Conservation (phyloP, 2,329 filamentous ascomycete genomes). For the Claviceps africana region DNA sequence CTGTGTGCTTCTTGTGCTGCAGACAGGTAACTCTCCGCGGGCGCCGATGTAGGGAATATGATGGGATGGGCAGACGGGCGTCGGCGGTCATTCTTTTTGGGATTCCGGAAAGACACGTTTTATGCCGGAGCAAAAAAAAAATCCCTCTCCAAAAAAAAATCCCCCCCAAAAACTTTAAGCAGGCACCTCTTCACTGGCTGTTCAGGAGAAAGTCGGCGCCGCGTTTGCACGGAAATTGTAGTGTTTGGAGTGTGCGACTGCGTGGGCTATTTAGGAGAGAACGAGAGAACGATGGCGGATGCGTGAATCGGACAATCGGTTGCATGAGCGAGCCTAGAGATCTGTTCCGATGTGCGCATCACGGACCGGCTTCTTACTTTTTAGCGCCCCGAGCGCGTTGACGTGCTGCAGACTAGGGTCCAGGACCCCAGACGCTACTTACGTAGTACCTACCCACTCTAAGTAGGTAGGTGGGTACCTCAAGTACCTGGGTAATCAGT, state of each 20-base stretch:
- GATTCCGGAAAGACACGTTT: no score
- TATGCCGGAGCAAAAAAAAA: not conserved
- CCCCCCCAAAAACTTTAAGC: no score
- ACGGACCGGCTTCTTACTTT: not conserved
- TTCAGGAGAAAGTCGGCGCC: not conserved
- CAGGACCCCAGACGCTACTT: no score
- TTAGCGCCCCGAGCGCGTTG: not conserved
- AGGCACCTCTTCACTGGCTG: not conserved
- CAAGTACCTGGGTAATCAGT: no score
- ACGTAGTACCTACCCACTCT: no score
- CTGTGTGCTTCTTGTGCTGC: constrained; percentile 2
- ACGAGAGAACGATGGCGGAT: no score
- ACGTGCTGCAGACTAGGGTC: not conserved
- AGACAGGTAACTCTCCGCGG: not conserved
- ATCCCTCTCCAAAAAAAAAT: no score
- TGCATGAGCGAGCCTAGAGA: no score
- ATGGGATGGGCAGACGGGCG: not conserved
- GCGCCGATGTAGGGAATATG: not conserved
- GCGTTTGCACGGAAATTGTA: not conserved
- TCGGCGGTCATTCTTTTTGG: not conserved
- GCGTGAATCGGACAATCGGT: no score
- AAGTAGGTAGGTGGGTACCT: no score
- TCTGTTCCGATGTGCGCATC: not conserved
- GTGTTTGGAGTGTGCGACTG: not conserved
- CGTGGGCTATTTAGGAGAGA: no score